Evolutionary conservation across 768 basidiomycete species (phyloP), one percentile per base, ranked within the genome.

Genomic region (Phaeolepiota aurea): DNA sequence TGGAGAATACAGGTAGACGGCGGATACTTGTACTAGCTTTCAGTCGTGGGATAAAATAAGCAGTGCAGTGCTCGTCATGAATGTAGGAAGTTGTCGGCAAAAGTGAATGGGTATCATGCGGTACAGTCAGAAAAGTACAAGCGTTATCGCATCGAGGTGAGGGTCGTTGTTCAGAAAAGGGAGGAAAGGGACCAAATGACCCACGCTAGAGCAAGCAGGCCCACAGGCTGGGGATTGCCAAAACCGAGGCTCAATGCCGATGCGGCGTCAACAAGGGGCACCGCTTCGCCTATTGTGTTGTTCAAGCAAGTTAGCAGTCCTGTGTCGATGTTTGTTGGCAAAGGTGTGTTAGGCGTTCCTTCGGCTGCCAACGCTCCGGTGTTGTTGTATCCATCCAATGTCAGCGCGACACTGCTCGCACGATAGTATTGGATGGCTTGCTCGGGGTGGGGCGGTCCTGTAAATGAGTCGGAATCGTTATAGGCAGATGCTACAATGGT

Each of bases 341-440:
- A 56, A 0, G 72, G 59, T 0, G 67, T 56, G 42, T 69, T 62
- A 0, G 69, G 47, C 1, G 53, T 50, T 3, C 57, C 47, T 32
- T 69, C 53, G 12, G 37, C 33, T 3, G 44, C 48, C 16, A 74
- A 52, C 4, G 60, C 68, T 2, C 64, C 69, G 0, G 74, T 74
- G 44, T 79, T 66, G 45, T 79, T 78, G 50, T 79, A 79, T 1
- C 74, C 74, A 33, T 84, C 75, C 2, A 83, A 60, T 1, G 77
- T 71, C 18, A 84, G 62, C 2, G 70, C 73, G 25, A 81, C 66
- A 33, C 71, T 79, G 50, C 78, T 79, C 1, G 77, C 74, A 20
- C 82, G 77, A 50, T 78, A 85, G 54, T 84, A 85, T 43, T 83
- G 74, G n/a, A 82, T 48, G 0, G 68, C 71, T 49, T 80, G 71